These are phyloP conservation scores for Cystobasidium tubakii DNA, from an alignment of 768 basidiomycete species.

Conservation along the genomic window DNA sequence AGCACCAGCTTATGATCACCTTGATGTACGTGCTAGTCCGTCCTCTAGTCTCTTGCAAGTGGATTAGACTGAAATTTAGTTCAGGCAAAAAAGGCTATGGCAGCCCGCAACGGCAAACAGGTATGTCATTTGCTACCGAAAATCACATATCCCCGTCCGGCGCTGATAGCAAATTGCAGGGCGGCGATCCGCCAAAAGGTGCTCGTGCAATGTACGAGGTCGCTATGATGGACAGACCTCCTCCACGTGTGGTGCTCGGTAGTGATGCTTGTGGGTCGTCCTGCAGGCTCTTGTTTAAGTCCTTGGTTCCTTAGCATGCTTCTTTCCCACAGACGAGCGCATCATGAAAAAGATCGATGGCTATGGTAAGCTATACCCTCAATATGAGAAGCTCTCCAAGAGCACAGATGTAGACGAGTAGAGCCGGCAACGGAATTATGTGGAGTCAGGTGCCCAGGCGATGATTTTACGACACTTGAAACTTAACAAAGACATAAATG, in stretches of 20 bases:
- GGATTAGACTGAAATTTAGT: neutral
- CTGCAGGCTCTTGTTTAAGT: neutral
- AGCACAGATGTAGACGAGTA: conserved; percentile 37
- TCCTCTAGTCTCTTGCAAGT: neutral
- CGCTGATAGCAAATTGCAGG: neutral
- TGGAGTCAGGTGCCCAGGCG: no score
- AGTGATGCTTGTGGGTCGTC: conserved; percentile 33
- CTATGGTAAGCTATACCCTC: conserved; percentile 15
- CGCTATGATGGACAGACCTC: conserved; percentile 35
- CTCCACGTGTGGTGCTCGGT: conserved; percentile 36
- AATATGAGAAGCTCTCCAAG: conserved; percentile 37
- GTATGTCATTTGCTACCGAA: neutral
- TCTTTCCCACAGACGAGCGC: neutral
- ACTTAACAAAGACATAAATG: no score
- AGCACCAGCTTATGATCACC: conserved; percentile 37
- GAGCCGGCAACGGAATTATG: neutral
- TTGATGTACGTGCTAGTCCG: neutral
- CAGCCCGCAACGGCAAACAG: neutral
- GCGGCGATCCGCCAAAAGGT: conserved; percentile 38
- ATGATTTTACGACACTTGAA: no score
- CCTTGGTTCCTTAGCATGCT: neutral
- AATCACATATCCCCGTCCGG: neutral
- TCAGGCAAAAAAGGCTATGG: conserved; percentile 14
- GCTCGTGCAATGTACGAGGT: conserved; percentile 37
- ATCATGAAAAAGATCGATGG: conserved; percentile 14